Evolutionary conservation across 2,329 filamentous ascomycete species (phyloP).

Genomic region (Bipolaris victoriae): DNA sequence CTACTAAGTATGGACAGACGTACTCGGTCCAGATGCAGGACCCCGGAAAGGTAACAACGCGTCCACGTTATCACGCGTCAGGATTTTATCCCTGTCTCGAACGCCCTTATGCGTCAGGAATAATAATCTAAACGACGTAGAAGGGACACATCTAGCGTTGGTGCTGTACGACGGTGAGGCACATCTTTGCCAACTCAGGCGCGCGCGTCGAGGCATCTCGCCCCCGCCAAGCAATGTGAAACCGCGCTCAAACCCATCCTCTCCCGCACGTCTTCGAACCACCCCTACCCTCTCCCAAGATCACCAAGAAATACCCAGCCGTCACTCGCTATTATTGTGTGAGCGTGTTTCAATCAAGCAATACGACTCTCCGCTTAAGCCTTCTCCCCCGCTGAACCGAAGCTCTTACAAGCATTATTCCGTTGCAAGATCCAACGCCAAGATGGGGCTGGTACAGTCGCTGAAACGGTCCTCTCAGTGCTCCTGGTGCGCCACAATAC

Average conservation of each 20-base stretch:
- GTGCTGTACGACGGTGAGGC: background rate
- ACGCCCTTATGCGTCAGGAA: background rate
- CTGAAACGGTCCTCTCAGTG: conserved; percentile 27
- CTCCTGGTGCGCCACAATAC: conserved; percentile 1
- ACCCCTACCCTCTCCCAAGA: conserved; percentile 17
- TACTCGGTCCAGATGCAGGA: background rate
- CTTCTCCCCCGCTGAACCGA: conserved; percentile 10
- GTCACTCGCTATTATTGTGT: conserved; percentile 7
- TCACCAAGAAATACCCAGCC: conserved; percentile 14
- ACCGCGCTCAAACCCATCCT: conserved; percentile 24
- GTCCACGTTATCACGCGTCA: background rate
- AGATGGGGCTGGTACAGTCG: conserved; percentile 24
- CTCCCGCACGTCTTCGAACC: conserved; percentile 13
- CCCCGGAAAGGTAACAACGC: background rate
- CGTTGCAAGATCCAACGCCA: conserved; percentile 30
- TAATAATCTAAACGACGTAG: background rate
- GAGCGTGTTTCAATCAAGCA: conserved; percentile 27
- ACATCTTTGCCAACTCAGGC: background rate
- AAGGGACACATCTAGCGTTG: background rate
- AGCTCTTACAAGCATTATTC: conserved; percentile 20
- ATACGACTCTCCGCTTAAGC: conserved; percentile 12
- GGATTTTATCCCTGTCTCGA: background rate
- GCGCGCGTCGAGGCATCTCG: conserved; percentile 19
- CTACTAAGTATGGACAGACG: background rate
- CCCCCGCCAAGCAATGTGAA: conserved; percentile 27